phyloP scores from a whole-genome alignment of 441 rosid species.

The Erodium moschatum region DNA sequence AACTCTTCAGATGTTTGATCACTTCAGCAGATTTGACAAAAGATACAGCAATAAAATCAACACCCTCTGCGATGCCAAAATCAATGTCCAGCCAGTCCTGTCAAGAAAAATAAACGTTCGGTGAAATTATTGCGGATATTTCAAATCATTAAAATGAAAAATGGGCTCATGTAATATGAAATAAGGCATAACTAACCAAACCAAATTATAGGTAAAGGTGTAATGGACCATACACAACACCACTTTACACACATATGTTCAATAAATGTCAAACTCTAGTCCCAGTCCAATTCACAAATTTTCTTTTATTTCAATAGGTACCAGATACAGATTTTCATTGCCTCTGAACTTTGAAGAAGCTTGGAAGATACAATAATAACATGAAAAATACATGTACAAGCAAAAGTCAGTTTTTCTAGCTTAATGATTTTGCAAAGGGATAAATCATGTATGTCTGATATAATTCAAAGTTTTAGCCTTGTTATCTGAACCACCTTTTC shows the following conservation, averaged over 20 bases:
- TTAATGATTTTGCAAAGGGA: background rate
- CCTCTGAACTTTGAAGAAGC: background rate
- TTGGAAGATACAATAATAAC: background rate
- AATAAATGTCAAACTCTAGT: background rate
- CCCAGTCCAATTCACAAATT: background rate
- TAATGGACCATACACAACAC: background rate
- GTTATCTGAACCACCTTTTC: background rate
- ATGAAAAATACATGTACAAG: too few species aligned
- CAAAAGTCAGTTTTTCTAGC: background rate
- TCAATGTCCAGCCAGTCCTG: constrained; percentile 99
- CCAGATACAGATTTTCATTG: background rate
- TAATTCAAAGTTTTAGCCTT: background rate
- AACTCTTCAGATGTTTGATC: constrained; percentile 84
- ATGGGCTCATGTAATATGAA: constrained; percentile 1
- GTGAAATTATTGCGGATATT: background rate
- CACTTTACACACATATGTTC: background rate
- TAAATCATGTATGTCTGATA: background rate
- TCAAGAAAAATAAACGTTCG: constrained; percentile 10
- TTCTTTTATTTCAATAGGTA: background rate
- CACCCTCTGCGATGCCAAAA: constrained; percentile 89
- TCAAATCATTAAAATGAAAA: background rate
- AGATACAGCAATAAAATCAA: constrained; percentile 92
- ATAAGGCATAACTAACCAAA: background rate
- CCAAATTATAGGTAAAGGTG: background rate
- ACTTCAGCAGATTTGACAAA: constrained; percentile 99